Evolutionary conservation across 2,329 filamentous ascomycete species (phyloP), one percentile per base, ranked within the genome.

Genomic region (Trichocomaceae sp.): DNA sequence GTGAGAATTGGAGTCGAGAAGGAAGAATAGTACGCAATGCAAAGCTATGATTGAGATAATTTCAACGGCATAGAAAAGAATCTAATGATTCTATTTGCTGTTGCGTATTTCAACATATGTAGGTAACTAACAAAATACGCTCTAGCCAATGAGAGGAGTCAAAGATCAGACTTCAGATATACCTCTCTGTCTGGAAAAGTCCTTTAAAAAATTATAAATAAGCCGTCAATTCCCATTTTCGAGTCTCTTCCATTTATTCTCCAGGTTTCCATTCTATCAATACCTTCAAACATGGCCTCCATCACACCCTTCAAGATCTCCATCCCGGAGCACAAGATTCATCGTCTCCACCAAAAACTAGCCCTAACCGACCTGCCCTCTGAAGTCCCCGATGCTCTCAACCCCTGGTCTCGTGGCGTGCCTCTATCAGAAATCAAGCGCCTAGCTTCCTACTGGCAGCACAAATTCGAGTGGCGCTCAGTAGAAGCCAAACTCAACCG

Each of bases 291-390:
- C 23, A 50, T 50, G 48, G 7, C 37, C 19, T 50, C 48, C 5
- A 42, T 50, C 22, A 42, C 15, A 13, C 48, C 35, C 10, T 54
- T 54, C 46, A 49, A 44, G 23, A 23, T 54, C 13, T 48, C 46
- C 37, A 15, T 54, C 35, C 47, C 46, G 9, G 45, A 44, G 10
- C 35, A 42, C 17, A 54, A 42, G 26, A n/a, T 54, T 20, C 17
- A 54, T 35, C 46, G 52, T 17, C 22, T 54, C 8, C 46, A 49
- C 15, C 52, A 54, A 42, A 54, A 54, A 33, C 46, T 54, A 23
- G 35, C 52, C 39, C 47, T 54, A 44, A 33, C 52, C 41, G 52
- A 54, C 23, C 19, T 54, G 2, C 52, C 52, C 39, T 49, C 26
- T 10, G 45, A 48, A 35, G 19, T 44, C 23, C 17, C 22, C 5